These are phyloP conservation scores for Aspergillus chevalieri DNA, from an alignment of 2,329 filamentous ascomycete species.

Conservation along the genomic window DNA sequence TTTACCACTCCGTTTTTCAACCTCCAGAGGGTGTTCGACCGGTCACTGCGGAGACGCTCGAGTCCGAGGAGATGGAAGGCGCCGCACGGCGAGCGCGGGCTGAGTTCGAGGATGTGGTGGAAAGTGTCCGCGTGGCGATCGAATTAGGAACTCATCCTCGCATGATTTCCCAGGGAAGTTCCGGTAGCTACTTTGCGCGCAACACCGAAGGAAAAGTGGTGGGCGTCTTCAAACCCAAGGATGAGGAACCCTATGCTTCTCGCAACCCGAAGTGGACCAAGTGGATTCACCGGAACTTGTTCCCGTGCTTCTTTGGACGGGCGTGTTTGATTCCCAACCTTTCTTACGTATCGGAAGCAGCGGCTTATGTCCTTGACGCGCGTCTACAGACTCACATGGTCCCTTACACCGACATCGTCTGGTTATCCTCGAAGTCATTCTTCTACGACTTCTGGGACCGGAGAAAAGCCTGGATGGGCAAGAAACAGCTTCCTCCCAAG, in stretches of 20 bases:
- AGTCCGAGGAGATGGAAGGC: slow-evolving; percentile 53
- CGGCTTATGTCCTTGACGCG: slow-evolving; percentile 88
- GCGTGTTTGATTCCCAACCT: slow-evolving; percentile 95
- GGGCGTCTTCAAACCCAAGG: slow-evolving; percentile 97
- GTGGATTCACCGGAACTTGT: slow-evolving; percentile 96
- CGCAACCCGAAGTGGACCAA: slow-evolving; percentile 99
- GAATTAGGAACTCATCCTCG: slow-evolving; percentile 86
- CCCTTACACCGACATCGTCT: slow-evolving; percentile 92
- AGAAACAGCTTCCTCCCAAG: slow-evolving; percentile 80
- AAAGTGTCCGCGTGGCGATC: slow-evolving; percentile 85
- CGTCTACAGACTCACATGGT: slow-evolving; percentile 88
- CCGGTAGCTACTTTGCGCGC: slow-evolving; percentile 94
- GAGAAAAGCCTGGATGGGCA: slow-evolving; percentile 77
- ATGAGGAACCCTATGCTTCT: slow-evolving; percentile 95
- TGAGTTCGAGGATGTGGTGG: slow-evolving; percentile 82
- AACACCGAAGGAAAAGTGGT: slow-evolving; percentile 90
- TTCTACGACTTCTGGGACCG: slow-evolving; percentile 98
- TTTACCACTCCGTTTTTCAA: slow-evolving; percentile 96
- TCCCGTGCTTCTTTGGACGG: slow-evolving; percentile 93
- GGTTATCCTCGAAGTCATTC: slow-evolving; percentile 91
- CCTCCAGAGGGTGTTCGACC: slow-evolving; percentile 81
- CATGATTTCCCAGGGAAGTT: slow-evolving; percentile 95
- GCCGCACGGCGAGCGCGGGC: slow-evolving; percentile 60
- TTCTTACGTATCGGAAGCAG: slow-evolving; percentile 95
- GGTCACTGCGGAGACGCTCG: slow-evolving; percentile 67